Evolutionary conservation across 2,329 filamentous ascomycete species (phyloP), one percentile per base, ranked within the genome.

Genomic region (Hypomyces perniciosus): DNA sequence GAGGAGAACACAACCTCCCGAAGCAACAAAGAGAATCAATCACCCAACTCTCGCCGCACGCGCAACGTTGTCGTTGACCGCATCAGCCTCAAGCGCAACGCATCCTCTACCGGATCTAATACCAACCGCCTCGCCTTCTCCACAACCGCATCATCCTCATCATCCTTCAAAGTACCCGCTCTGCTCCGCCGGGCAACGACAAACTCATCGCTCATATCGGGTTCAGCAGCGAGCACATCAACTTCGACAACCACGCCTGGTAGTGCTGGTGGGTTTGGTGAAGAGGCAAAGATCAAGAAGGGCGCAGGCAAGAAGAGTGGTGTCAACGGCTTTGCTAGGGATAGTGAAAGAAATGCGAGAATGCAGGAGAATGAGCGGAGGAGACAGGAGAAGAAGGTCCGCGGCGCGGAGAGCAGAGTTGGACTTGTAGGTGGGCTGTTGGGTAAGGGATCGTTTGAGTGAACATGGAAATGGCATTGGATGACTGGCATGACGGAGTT

Each of bases 131-230:
- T 85, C 52, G 84, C 84, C 3, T 88, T 88, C 63, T 69, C 77
- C 7, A 61, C 71, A 8, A 64, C 69, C 7, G 56, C 68, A 1
- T 67, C 72, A 2, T 63, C 68, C 5, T 60, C 68, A 3, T 66
- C 52, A 56, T 70, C 72, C 0, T 88, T 89, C 77, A 84, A 81
- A 59, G 80, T 88, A 1, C 88, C 88, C 0, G 77, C 80, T 0
- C 74, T 93, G 20, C 76, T 93, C 13, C 80, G 88, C 28, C 79
- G 86, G 30, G 86, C 87, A 4, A 92, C 88, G 0, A 85, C 84
- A 9, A 84, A 84, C 62, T 81, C 78, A 8, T 53, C 53, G 28
- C 68, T 78, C 12, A 63, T 75, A 38, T 76, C 70, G 12, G 66
- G 63, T 39, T 62, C 62, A 4, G 64, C 64, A 5, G 65, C 61